A percentile compares a stretch with the other conserved stretches of the same genome.
Evolutionary conservation across 306 rosid genomes (phyloP).

Genomic region (Quercus glauca): DNA sequence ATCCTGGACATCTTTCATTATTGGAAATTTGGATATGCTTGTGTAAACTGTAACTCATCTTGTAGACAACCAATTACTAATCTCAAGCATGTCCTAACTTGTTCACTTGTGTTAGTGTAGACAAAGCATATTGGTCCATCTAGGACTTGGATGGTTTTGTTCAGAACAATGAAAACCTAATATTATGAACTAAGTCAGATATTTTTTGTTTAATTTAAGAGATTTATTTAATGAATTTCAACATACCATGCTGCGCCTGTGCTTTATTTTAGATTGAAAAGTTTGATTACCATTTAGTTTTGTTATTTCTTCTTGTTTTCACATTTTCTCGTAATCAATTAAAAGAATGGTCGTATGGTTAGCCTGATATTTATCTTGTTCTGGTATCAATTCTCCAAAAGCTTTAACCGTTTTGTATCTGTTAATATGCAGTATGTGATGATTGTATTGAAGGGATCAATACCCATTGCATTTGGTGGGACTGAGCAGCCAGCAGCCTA

Average conservation of each 20-base stretch:
- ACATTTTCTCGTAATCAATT: background rate
- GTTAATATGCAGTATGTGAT: slow-evolving; percentile 74
- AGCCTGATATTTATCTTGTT: background rate
- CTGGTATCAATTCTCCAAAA: background rate
- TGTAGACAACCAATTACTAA: background rate
- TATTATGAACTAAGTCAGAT: background rate
- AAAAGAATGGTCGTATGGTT: background rate
- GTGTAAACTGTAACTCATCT: background rate
- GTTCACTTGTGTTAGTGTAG: background rate
- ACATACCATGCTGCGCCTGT: background rate
- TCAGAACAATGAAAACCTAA: background rate
- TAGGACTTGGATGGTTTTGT: background rate
- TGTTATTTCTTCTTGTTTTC: background rate
- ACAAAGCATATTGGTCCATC: background rate
- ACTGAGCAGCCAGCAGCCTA: slow-evolving; percentile 89
- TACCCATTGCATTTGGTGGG: slow-evolving; percentile 90
- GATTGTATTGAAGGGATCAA: slow-evolving; percentile 91
- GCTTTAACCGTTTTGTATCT: background rate
- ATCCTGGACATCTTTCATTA: background rate
- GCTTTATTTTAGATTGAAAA: background rate
- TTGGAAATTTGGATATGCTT: background rate
- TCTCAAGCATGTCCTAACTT: background rate
- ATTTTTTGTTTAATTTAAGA: background rate
- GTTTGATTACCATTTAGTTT: background rate
- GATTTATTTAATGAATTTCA: background rate